phyloP scores from a whole-genome alignment of 768 basidiomycete species.

The Phaeolepiota aurea region DNA sequence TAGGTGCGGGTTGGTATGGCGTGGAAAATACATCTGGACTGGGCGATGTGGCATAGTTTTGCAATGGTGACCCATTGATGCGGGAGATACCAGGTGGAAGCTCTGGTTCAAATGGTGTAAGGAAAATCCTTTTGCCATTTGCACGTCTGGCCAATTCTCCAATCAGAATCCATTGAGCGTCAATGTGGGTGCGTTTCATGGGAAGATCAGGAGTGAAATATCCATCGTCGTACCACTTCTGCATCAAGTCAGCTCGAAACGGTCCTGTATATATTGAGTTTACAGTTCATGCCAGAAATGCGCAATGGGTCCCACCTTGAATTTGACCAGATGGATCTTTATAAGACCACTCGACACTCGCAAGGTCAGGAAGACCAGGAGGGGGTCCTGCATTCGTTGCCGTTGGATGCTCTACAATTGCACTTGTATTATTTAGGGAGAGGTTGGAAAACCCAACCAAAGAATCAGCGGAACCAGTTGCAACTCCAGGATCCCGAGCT shows the following conservation, averaged over 20 bases:
- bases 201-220: slow-evolving; percentile 81
- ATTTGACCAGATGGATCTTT: slow-evolving; percentile 87
- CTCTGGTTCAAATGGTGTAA: slow-evolving; percentile 35
- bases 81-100: slow-evolving; percentile 49
- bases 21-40: slow-evolving; percentile 36
- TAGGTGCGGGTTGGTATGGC: slow-evolving; percentile 62
- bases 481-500: background rate
- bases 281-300: background rate
- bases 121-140: slow-evolving; percentile 51
- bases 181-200: slow-evolving; percentile 73
- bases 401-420: background rate
- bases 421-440: background rate
- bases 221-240: slow-evolving; percentile 88
- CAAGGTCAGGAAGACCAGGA: slow-evolving; percentile 43
- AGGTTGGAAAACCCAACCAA: background rate
- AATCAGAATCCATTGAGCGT: slow-evolving; percentile 60
- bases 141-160: slow-evolving; percentile 47
- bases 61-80: slow-evolving; percentile 41
- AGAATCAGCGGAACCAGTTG: background rate
- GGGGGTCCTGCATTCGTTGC: slow-evolving; percentile 21
- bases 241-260: slow-evolving; percentile 85
- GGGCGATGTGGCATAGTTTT: slow-evolving; percentile 19
- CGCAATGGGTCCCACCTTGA: slow-evolving; percentile 50
- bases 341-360: slow-evolving; percentile 81
- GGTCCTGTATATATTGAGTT: slow-evolving; percentile 51